Evolutionary conservation across 2,329 filamentous ascomycete species (phyloP), one percentile per base, ranked within the genome.

Genomic region (Botryotinia narcissicola): DNA sequence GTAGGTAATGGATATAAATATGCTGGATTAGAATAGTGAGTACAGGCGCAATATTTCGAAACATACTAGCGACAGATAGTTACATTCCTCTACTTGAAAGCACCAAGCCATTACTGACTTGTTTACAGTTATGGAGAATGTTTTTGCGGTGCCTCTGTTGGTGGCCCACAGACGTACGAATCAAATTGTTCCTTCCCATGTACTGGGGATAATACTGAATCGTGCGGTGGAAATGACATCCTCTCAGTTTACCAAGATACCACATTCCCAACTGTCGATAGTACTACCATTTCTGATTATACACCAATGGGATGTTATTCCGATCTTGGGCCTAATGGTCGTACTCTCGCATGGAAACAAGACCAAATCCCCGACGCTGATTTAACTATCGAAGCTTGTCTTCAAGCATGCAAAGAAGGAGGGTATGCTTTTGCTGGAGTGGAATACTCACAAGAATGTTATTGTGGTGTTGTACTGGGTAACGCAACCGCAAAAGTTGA

Each of bases 381-480:
- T 35, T 73, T 84, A 59, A 83, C 82, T 10, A 78, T 80, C 22
- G 76, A 79, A 46, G 78, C 77, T 29, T 83, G 83, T 68, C 79
- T 85, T 74, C 78, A 78, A 44, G 79, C 81, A 61, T 83, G 84
- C 77, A 82, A 80, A 44, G 78, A 77, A 68, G 78, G 80, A 16
- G 78, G 78, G 10, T 84, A 81, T 73, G 75, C 68, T 10, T 84
- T 83, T 75, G 84, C 83, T 48, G 84, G 83, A 60, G 76, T 83
- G 12, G 80, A 82, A 74, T 80, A 78, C 74, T 81, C 78, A n/a
- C 78, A 80, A 67, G 80, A 84, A 76, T 84, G 83, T 75, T 84
- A 83, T 76, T 86, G 84, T 78, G 81, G 82, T 70, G 80, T 80
- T 61, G 80, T 80, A 3, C 78, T 84, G 29, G 78, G 78, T 9